These are phyloP conservation scores for Candolleomyces aberdarensis DNA, from an alignment of 768 basidiomycete species.

Conservation along the genomic window DNA sequence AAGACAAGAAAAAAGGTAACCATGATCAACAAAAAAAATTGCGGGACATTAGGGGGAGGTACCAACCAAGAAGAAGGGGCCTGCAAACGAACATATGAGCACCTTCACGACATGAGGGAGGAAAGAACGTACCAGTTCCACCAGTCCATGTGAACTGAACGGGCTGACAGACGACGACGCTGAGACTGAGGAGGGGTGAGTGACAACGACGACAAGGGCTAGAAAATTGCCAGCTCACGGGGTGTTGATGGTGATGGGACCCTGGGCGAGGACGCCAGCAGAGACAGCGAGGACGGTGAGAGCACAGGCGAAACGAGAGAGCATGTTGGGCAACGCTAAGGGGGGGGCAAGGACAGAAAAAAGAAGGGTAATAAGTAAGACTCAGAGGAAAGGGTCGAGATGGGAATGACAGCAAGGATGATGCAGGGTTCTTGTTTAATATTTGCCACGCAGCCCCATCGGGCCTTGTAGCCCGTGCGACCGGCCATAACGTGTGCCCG, in stretches of 20 bases:
- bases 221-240: slow-evolving; percentile 15
- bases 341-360: background rate
- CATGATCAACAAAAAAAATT: background rate
- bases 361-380: background rate
- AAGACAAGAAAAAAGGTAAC: background rate
- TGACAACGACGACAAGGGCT: background rate
- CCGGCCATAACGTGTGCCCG: too few relatives aligned
- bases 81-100: slow-evolving; percentile 4
- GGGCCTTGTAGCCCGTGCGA: too few relatives aligned
- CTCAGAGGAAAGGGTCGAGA: slow-evolving; percentile 6
- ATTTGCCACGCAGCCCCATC: too few relatives aligned
- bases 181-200: slow-evolving; percentile 13
- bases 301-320: slow-evolving; percentile 16
- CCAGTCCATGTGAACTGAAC: slow-evolving; percentile 21
- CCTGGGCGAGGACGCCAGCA: slow-evolving; percentile 20
- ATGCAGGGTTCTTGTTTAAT: too few relatives aligned
- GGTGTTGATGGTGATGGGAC: slow-evolving; percentile 19
- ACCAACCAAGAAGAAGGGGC: slow-evolving; percentile 29
- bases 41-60: background rate
- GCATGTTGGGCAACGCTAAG: slow-evolving; percentile 16
- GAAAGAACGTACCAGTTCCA: slow-evolving; percentile 18
- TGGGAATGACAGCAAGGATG: background rate
- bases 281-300: slow-evolving; percentile 13
- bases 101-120: background rate
- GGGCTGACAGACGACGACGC: slow-evolving; percentile 24